Base-by-base conservation (phyloP, 176 grass and related monocot species). In the Bromus sterilis region DNA sequence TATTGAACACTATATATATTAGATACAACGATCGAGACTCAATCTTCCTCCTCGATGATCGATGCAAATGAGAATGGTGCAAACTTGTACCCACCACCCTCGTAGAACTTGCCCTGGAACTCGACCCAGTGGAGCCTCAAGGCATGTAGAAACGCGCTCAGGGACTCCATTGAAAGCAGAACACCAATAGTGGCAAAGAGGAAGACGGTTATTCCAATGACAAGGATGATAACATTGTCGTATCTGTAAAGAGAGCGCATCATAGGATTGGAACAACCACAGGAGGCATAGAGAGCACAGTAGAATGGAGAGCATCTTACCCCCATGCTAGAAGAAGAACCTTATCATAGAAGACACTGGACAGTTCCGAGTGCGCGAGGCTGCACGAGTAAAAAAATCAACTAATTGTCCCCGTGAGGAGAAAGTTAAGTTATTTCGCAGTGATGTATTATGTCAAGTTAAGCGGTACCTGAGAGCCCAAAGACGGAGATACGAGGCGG, bases 51-150 rank as follows among this genome's bases (percentile, higher is more conserved):
- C n/a, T 92, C 86, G 3, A 36, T 6, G 26, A 94, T 68, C 37
- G 89, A 61, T 15, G 83, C 37, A 2, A 98, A 94, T 16, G 86
- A 78, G 29, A 98, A 98, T 32, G 95, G 95, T 0, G 67, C 71
- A 56, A 98, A 98, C 57, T 94, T 98, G 86, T 98, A 94, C 37
- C 95, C 95, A 76, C 94, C 92, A n/a, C 95, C 92, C 62, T 98
- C 92, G 0, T 98, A 98, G 46, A 98, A 98, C 87, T 98, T 98
- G 43, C 88, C 87, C 84, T 94, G 92, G 75, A 94, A 98, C 77
- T 98, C 95, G 33, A 98, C 95, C 95, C 95, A 98, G 68, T 98
- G 95, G 77, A 98, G 95, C 86, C 95, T 93, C 86, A 98, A 33
- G 4, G 95, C 95, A 11, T 98, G 95, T 36, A 98, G 76, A 79